Evolutionary conservation across 768 basidiomycete genomes (phyloP).

Genomic region (Xerocomus potaroensis): DNA sequence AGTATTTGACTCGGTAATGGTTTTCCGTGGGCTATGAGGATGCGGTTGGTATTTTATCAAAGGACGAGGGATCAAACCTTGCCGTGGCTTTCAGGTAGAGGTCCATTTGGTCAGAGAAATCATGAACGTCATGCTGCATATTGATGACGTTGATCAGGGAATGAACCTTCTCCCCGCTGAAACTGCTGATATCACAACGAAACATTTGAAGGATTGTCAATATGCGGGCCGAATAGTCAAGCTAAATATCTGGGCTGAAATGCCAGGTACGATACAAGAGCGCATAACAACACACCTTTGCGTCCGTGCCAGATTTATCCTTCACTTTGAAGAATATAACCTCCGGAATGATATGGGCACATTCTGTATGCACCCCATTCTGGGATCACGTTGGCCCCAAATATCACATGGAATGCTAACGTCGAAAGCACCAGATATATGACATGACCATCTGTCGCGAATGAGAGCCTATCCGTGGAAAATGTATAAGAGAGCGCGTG

Average conservation of each 20-base stretch:
- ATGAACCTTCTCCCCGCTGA: slow-evolving; percentile 7
- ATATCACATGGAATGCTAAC: not conserved
- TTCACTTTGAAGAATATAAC: slow-evolving; percentile 1
- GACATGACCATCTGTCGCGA: slow-evolving; percentile 35
- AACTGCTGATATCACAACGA: not conserved
- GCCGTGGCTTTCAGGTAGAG: slow-evolving; percentile 9
- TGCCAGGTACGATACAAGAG: not conserved
- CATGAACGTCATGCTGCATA: not conserved
- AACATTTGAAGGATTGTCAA: slow-evolving; percentile 5
- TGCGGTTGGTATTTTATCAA: not conserved
- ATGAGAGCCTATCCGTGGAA: slow-evolving; percentile 28
- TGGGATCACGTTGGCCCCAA: not conserved
- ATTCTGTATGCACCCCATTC: not conserved
- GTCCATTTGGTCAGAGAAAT: not conserved
- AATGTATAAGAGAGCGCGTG: not conserved
- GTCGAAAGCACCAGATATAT: slow-evolving; percentile 29
- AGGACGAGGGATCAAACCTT: not conserved
- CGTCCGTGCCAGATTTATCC: not conserved
- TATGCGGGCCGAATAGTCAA: slow-evolving; percentile 1
- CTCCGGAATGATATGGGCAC: slow-evolving; percentile 6
- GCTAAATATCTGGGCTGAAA: slow-evolving; percentile 2
- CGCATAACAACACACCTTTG: not conserved
- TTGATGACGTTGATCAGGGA: slow-evolving; percentile 7
- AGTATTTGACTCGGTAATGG: slow-evolving; percentile 6
- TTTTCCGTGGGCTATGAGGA: not conserved